Base-by-base conservation (phyloP, 305 asterid genomes). In the Fraxinus velutina region DNA sequence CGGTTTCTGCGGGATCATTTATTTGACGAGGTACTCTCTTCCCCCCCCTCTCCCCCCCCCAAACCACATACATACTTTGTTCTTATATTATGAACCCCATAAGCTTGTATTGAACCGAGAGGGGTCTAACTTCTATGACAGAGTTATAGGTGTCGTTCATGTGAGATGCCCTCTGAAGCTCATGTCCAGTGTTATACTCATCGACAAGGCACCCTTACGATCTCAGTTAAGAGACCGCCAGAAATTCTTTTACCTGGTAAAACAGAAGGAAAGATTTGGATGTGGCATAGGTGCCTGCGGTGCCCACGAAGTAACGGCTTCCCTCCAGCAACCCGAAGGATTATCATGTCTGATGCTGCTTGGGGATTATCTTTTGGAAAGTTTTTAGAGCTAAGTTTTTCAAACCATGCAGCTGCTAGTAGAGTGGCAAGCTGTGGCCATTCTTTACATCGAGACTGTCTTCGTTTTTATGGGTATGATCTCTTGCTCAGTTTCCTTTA, bases 371-470 rank as follows among this genome's bases (percentile, higher is more conserved):
- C 99, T 74, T 91, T 96, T 32, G 99, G 99, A 81, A 96, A 96
- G 91, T 96, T 96, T 88, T 90, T 96, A 90, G 99, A 96, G 90
- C 93, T 96, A 80, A 96, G 99, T 84, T 96, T 96, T 87, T 96
- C 98, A 50, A 96, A 94, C 86, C 97, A 96, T 87, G 99, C 98
- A 30, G 98, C 98, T 83, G 99, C 98, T 24, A 96, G 98, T 81
- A 93, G 98, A 90, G 99, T 95, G 81, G 97, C 98, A n/a, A 92
- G 97, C 91, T 96, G 99, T 78, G 99, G 99, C 74, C 99, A 96
- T 87, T 96, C 93, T 77, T 86, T 96, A 82, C 99, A 93, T 85
- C 85, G 99, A 87, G 99, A 96, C 84, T 96, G 99, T 85, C 97
- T 94, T 83, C 94, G 99, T 47, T 94, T 96, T 89, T 96, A 94